These are phyloP conservation scores for Fusarium lyarnte DNA, from an alignment of 2,329 filamentous ascomycete genomes.

Conservation along the genomic window DNA sequence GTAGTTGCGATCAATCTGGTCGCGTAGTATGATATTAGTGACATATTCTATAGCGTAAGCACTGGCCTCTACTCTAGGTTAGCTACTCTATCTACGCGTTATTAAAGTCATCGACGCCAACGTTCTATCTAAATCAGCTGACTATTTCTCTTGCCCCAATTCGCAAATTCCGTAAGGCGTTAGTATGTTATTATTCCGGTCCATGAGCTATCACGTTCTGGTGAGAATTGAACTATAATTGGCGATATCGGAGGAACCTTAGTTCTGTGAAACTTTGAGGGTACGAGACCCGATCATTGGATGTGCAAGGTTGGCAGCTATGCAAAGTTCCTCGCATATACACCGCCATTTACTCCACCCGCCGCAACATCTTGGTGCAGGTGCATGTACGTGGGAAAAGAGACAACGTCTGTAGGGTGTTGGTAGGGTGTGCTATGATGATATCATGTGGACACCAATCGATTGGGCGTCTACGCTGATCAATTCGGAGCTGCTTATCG, in stretches of 20 bases:
- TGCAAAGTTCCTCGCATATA: neutral
- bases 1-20: neutral
- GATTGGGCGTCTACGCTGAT: neutral
- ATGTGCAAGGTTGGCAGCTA: neutral
- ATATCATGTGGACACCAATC: neutral
- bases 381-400: neutral
- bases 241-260: neutral
- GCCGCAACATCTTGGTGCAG: neutral
- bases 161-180: neutral
- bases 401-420: neutral
- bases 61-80: no score
- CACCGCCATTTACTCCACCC: neutral
- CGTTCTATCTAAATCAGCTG: neutral
- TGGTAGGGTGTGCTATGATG: neutral
- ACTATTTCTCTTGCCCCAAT: neutral
- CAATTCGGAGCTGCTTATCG: neutral
- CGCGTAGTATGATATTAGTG: neutral
- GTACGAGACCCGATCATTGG: neutral
- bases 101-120: neutral
- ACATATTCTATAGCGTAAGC: no score
- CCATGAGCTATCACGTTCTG: no score
- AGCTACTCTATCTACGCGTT: no score
- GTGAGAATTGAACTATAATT: rapidly evolving
- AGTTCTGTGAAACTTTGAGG: no score
- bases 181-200: no score